Conservation (phyloP, 176 grass and related monocot genomes). For the Zea mays region Zm-B73-REFERENCE-NAM-5.0 NC_050097.1:6821501-6822000, state of each 20-base stretch:
- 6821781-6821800: constrained; percentile 82
- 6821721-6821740: constrained; percentile 81
- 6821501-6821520: neutral
- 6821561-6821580: constrained; percentile 17
- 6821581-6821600: constrained; percentile 77
- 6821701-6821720: constrained; percentile 99
- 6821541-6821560: neutral
- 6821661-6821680: constrained; percentile 99
- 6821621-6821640: constrained; percentile 71
- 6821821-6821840: constrained; percentile 88
- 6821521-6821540: neutral
- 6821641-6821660: constrained; percentile 90
- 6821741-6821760: constrained; percentile 72
- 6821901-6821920: constrained; percentile 5
- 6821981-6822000: constrained; percentile 9
- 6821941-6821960: constrained; percentile 21
- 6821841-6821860: constrained; percentile 49
- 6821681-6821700: constrained; percentile 86
- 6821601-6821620: constrained; percentile 76
- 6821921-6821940: constrained; percentile 10
- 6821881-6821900: constrained; percentile 10
- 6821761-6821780: constrained; percentile 95
- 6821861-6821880: constrained; percentile 40
- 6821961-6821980: constrained; percentile 17
- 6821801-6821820: constrained; percentile 98